phyloP scores from a whole-genome alignment of 2,329 filamentous ascomycete species.

The Epichloe amarillans region DNA sequence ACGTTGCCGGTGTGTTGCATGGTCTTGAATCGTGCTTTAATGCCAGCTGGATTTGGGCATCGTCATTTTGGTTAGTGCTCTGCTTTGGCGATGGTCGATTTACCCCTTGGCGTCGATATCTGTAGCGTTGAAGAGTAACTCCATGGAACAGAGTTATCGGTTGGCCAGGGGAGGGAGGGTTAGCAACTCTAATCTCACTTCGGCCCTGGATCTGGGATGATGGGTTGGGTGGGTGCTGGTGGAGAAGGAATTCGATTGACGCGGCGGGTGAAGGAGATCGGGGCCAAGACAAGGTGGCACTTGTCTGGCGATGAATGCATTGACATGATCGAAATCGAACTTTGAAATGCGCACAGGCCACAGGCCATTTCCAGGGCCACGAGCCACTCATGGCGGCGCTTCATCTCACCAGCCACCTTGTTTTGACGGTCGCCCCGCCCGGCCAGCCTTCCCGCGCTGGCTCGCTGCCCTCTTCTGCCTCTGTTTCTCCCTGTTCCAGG shows the following conservation, averaged over 20 bases:
- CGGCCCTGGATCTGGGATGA: background rate
- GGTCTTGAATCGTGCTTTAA: background rate
- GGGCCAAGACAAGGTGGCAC: too few relatives aligned
- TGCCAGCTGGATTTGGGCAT: background rate
- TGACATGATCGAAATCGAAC: background rate
- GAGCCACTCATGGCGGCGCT: background rate
- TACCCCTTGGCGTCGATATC: background rate
- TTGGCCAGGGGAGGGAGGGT: background rate
- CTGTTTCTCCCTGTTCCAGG: background rate
- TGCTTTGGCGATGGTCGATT: background rate
- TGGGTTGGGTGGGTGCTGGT: too few relatives aligned
- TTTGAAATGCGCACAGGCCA: background rate
- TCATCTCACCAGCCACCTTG: conserved; percentile 19
- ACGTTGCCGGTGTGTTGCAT: background rate
- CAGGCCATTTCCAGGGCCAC: background rate
- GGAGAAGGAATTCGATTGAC: too few relatives aligned
- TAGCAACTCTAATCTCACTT: too few relatives aligned
- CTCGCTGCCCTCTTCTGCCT: background rate
- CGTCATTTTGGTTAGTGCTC: background rate
- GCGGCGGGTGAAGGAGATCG: too few relatives aligned
- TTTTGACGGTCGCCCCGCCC: conserved; percentile 17
- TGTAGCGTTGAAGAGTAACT: too few relatives aligned
- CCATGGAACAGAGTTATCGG: background rate
- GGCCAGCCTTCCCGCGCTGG: conserved; percentile 3
- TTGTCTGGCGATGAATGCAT: background rate